Evolutionary conservation across 257 asterid species (phyloP), one percentile per base, ranked within the genome.

Genomic region (Solanum chiquidenum): DNA sequence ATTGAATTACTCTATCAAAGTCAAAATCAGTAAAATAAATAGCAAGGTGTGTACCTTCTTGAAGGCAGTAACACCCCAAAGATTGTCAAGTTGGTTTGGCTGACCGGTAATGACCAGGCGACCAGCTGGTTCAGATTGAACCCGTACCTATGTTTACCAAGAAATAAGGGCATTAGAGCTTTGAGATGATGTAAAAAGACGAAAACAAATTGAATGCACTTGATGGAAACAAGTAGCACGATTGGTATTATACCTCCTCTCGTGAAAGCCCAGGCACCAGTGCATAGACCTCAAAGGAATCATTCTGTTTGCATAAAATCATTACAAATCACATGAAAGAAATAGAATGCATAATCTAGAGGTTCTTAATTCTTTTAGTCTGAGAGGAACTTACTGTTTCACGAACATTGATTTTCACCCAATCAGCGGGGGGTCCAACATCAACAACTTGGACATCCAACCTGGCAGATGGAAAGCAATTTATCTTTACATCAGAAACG

Each of bases 401-500:
- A 88, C 95, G 98, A 66, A 94, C 92, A 89, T 91, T 96, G 92
- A 96, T 93, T 93, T 95, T 96, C 92, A 96, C 99, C 98, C 98
- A 96, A 69, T 96, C 98, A 88, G 99, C 98, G 46, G 99, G 95
- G 86, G 98, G 93, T 46, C 99, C 99, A 89, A 92, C 92, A 92
- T 96, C 99, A 87, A 93, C 94, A 87, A 96, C 93, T 33, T 98
- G 83, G 71, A 96, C 82, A 49, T 89, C 94, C 91, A 95, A 87
- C 89, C 99, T 96, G 92, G 88, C 76, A 88, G 44, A 72, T 72
- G 79, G 27, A 72, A 72, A 33, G 80, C 25, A 20, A 91, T 74
- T 79, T 34, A 44, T 52, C 7, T 89, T 55, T 29, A 69, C 83
- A 77, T 86, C 85, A 86, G 46, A 7, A 82, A 76, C 83, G 88